Base-by-base conservation (phyloP, 2,329 filamentous ascomycete species). In the Verticillium albo-atrum region DNA sequence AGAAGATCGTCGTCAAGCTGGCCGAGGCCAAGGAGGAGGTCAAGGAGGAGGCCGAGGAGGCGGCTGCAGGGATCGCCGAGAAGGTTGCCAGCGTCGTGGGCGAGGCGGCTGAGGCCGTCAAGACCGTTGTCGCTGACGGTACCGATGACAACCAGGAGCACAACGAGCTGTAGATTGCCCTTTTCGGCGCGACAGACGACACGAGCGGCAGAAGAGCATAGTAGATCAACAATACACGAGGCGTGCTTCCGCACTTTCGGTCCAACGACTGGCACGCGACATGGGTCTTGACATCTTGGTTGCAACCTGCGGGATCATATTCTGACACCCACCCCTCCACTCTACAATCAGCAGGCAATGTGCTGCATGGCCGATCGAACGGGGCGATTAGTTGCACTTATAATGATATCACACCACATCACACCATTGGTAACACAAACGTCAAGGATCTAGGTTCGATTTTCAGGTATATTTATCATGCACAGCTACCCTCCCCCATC, bases 101-200 rank as follows among this genome's bases (percentile, higher is more conserved):
- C 54, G 80, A 79, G 57, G 81, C 77, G n/a, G 79, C 81, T 51
- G 79, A 82, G 58, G 80, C 77, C 7, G 77, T 77, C 61, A 83
- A 81, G 71, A 82, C 78, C 9, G 71, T 82, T 26, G 61, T 85
- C 60, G 75, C 77, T 57, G 83, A 86, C 65, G 42, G 42, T 47
- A 80, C 79, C 42, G 83, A 86, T 67, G 82, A 83, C 63, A 67
- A 67, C 60, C 78, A 83, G 70, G 82, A 82, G 68, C 84, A 87
- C 74, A 82, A 85, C 68, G 85, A 88, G 73, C 78, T 88, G 65
- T 87, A 75, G 71, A 4, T 15, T 15, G 25, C 17, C n/a, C n/a
- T n/a, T 53, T 27, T 27, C 9, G 42, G 15, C 35, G 15, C 2
- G 42, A 47, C 42, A 7, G 12, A 47, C 42, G 42, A 47, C n/a